Evolutionary conservation across 148 eudicot genomes (phyloP), one percentile per base, ranked within the genome.

Genomic region (Camellia japonica): DNA sequence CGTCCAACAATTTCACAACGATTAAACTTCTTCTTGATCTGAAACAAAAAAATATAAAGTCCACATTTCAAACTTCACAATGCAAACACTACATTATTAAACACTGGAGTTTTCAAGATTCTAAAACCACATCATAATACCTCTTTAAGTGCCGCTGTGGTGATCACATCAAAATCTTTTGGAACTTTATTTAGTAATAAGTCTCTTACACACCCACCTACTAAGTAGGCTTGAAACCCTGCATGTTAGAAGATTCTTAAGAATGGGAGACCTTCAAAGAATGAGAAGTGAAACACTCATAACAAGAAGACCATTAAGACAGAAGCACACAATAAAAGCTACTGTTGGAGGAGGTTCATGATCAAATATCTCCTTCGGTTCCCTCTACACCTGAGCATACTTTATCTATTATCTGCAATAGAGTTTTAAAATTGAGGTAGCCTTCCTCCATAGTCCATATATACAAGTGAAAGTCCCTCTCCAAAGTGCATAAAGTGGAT

Each of bases 151-250:
- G 72, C 54, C 63, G 99, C 99, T 30, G 97, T 88, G 49, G 99
- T 96, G 85, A 96, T 85, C 69, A 96, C 92, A 85, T 96, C 99
- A 79, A 90, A 96, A 88, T 96, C 99, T 81, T 92, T 96, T 4
- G 99, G 99, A 65, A 83, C 80, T 89, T 76, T 96, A 67, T 88
- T 87, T 38, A 93, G 87, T 54, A 96, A 76, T 82, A 96, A 85
- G 87, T 96, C 99, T 90, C 99, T 90, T 60, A 96, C 97, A 84
- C 98, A 96, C 54, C 99, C 99, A 89, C 99, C 99, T 52, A 96
- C 99, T 82, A 96, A 87, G 85, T 90, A 96, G 79, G 99, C 90
- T 73, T 90, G 90, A 83, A 84, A 88, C 69, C 99, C 99, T 95
- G 96, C 81, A 83, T 20, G 83, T 72, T 78, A 63, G 19, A 79